Conservation (phyloP, 2,329 filamentous ascomycete genomes). For the Polychaeton citri region DNA sequence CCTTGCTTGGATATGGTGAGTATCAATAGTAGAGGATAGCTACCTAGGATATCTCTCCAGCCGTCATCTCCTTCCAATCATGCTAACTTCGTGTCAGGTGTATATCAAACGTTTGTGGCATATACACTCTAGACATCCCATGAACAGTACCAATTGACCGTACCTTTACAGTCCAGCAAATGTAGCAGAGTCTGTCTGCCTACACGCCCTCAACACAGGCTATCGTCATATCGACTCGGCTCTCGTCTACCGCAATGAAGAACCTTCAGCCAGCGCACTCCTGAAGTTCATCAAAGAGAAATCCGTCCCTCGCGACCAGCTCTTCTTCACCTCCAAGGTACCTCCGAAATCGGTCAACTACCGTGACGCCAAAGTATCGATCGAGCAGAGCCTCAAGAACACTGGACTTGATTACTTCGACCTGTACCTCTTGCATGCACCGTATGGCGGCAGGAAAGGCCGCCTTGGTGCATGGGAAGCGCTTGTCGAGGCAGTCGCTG, state of each 20-base stretch:
- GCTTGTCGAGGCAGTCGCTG: constrained; percentile 39
- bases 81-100: constrained; percentile 8
- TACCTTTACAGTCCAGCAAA: constrained; percentile 36
- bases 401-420: constrained; percentile 38
- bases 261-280: constrained; percentile 40
- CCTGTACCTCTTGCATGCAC: constrained; percentile 38
- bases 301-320: constrained; percentile 37
- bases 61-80: no score
- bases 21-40: no score
- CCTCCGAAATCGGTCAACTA: constrained; percentile 44
- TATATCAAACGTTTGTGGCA: constrained; percentile 21
- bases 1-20: constrained; percentile 46
- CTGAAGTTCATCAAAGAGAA: constrained; percentile 22
- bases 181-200: constrained; percentile 43
- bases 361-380: constrained; percentile 47
- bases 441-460: constrained; percentile 37
- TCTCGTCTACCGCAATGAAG: constrained; percentile 45
- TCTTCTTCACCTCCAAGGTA: constrained; percentile 53
- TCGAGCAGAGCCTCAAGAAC: constrained; percentile 49
- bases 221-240: constrained; percentile 51
- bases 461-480: constrained; percentile 41
- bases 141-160: constrained; percentile 3
- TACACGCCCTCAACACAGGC: constrained; percentile 42
- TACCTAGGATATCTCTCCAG: no score
- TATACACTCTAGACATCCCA: constrained; percentile 1